Conservation (phyloP, 345 rosid genomes). For the Salix suchowensis region DNA sequence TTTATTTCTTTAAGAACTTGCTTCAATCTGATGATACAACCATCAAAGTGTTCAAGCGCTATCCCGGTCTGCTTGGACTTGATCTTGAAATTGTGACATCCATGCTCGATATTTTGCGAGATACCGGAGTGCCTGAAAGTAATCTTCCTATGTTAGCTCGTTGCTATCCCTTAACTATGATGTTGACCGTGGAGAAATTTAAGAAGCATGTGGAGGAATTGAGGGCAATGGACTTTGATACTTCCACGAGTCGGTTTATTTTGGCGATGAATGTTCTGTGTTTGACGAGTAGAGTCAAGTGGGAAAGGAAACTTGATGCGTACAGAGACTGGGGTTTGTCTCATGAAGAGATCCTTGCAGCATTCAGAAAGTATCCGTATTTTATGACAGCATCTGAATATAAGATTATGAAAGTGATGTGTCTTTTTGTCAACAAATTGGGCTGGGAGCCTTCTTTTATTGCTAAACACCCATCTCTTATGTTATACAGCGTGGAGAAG, state of each 20-base stretch:
- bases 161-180: background rate
- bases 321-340: conserved; percentile 55
- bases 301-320: conserved; percentile 37
- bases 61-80: background rate
- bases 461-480: background rate
- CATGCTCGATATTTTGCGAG: background rate
- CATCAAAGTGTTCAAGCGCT: background rate
- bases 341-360: conserved; percentile 32
- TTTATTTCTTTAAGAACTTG: background rate
- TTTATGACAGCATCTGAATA: conserved; percentile 42
- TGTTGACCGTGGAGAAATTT: conserved; percentile 18
- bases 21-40: background rate
- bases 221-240: conserved; percentile 40
- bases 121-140: background rate
- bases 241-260: conserved; percentile 33
- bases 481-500: background rate
- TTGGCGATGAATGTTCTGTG: conserved; percentile 22
- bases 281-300: conserved; percentile 22
- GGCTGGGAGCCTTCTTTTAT: background rate
- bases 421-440: conserved; percentile 42
- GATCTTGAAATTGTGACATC: background rate
- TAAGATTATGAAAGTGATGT: conserved; percentile 38
- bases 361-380: conserved; percentile 40
- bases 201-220: background rate
- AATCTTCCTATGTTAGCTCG: background rate